phyloP scores from a whole-genome alignment of 2,329 filamentous ascomycete genomes.

The Ustulina deusta region DNA sequence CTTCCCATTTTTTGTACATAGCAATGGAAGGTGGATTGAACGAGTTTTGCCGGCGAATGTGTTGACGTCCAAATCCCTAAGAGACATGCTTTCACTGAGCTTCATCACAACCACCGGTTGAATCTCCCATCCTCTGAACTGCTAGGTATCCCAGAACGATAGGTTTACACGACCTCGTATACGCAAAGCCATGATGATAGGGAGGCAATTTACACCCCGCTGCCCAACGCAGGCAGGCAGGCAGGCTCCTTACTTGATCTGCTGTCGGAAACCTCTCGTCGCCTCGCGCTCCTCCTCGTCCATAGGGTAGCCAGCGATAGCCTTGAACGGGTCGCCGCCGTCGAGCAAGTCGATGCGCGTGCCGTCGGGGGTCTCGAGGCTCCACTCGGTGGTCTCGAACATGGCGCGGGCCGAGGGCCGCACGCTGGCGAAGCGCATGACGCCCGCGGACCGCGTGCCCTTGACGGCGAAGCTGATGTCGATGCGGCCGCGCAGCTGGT shows the following conservation, averaged over 20 bases:
- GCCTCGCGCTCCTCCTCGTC: conserved; percentile 57
- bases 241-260: conserved; percentile 50
- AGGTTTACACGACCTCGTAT: background rate
- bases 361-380: conserved; percentile 75
- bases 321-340: conserved; percentile 77
- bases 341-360: conserved; percentile 78
- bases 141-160: background rate
- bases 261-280: conserved; percentile 66
- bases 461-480: conserved; percentile 89
- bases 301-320: conserved; percentile 57
- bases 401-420: conserved; percentile 69
- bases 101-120: background rate
- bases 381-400: conserved; percentile 95
- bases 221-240: background rate
- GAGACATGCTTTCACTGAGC: background rate
- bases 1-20: conserved; percentile 30
- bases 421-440: conserved; percentile 84
- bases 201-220: background rate
- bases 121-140: background rate
- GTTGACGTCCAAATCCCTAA: background rate
- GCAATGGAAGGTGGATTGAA: background rate
- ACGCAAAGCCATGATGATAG: background rate
- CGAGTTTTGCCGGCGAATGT: conserved; percentile 2
- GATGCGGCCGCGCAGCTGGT: conserved; percentile 92
- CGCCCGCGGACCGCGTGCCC: conserved; percentile 76